phyloP scores from a whole-genome alignment of 2,329 filamentous ascomycete genomes.

The Gremmenia infestans region DNA sequence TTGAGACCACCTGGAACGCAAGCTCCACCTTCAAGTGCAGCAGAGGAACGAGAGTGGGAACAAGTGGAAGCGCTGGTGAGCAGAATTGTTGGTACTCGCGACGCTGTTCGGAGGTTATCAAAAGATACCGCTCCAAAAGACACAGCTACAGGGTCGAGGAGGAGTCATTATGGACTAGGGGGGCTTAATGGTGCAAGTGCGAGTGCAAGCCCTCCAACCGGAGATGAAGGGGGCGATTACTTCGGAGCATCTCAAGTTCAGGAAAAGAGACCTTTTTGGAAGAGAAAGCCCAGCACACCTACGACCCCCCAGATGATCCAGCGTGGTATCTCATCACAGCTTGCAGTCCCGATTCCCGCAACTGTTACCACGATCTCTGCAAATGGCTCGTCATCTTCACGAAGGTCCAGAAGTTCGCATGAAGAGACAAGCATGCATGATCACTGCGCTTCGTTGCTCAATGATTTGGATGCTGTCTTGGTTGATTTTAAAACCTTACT shows the following conservation, averaged over 20 bases:
- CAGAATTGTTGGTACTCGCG: conserved; percentile 78
- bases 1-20: conserved; percentile 30
- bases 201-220: conserved; percentile 27
- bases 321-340: conserved; percentile 25
- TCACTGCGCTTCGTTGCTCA: conserved; percentile 76
- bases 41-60: conserved; percentile 80
- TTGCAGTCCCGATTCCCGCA: conserved; percentile 24
- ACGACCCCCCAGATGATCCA: conserved; percentile 22
- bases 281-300: conserved; percentile 63
- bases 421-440: conserved; percentile 69
- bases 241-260: conserved; percentile 43
- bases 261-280: conserved; percentile 82
- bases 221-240: conserved; percentile 47
- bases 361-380: conserved; percentile 21
- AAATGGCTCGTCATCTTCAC: conserved; percentile 18
- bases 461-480: conserved; percentile 79
- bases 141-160: conserved; percentile 50
- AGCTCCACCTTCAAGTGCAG: conserved; percentile 26
- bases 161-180: conserved; percentile 9
- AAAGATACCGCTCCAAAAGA: conserved; percentile 81
- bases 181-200: conserved; percentile 28
- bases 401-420: conserved; percentile 30
- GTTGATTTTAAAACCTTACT: conserved; percentile 76
- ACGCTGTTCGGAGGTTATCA: conserved; percentile 80
- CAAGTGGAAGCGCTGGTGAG: conserved; percentile 82